Conservation (phyloP, 352 stramenopile genomes). For the Blastocystis sp. region DNA sequence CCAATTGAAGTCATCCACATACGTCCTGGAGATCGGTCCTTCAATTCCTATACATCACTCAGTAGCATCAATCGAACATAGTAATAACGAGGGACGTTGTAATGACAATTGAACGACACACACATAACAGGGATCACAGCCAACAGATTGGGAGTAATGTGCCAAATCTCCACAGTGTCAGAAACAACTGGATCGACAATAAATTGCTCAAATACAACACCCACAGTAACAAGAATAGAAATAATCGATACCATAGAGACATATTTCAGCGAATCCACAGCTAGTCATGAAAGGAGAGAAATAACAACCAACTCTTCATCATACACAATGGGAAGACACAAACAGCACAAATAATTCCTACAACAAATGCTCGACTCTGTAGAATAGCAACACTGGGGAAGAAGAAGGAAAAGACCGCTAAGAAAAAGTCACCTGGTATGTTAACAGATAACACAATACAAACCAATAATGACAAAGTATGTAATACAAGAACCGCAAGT, state of each 20-base stretch:
- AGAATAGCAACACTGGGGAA: constrained; percentile 8
- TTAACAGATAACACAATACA: not conserved
- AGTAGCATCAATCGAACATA: not conserved
- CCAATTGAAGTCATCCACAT: constrained; percentile 59
- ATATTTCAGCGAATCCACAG: constrained; percentile 49
- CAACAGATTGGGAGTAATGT: constrained; percentile 19
- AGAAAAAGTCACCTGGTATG: constrained; percentile 35
- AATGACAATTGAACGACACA: constrained; percentile 61
- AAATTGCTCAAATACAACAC: constrained; percentile 25
- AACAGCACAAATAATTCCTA: constrained; percentile 24
- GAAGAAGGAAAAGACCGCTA: constrained; percentile 52
- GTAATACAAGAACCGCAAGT: constrained; percentile 59
- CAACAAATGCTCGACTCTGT: constrained; percentile 55
- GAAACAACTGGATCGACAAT: constrained; percentile 18
- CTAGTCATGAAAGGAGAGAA: not conserved
- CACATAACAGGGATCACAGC: constrained; percentile 58
- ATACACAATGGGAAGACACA: constrained; percentile 61
- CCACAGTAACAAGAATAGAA: constrained; percentile 37
- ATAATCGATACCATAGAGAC: constrained; percentile 46
- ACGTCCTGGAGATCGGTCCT: constrained; percentile 44
- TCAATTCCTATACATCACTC: constrained; percentile 48
- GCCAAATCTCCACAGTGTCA: constrained; percentile 27
- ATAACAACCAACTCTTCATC: not conserved
- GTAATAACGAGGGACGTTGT: constrained; percentile 62
- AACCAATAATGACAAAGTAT: constrained; percentile 61